phyloP scores from a whole-genome alignment of 495 filamentous ascomycete genomes.

The Neurospora tetrasperma region DNA sequence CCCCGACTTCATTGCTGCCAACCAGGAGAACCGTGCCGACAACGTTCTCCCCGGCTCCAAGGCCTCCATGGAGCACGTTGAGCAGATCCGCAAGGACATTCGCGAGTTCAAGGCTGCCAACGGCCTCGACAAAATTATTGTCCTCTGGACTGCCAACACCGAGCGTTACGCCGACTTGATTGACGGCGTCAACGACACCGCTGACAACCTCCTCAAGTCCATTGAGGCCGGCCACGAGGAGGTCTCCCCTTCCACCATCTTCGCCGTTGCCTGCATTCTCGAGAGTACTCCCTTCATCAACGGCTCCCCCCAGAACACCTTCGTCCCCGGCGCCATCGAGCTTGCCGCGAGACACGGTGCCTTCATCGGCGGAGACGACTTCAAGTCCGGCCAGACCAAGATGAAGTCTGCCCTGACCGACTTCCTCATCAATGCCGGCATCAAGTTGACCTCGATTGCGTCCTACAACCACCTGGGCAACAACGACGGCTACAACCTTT shows the following conservation, averaged over 20 bases:
- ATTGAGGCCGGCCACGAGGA: slow-evolving; percentile 82
- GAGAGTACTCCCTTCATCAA: slow-evolving; percentile 96
- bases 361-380: slow-evolving; percentile 97
- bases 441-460: slow-evolving; percentile 97
- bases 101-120: slow-evolving; percentile 87
- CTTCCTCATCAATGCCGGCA: slow-evolving; percentile 96
- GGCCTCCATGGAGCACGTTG: slow-evolving; percentile 76
- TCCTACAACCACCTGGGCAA: slow-evolving; percentile 99
- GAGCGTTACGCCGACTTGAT: slow-evolving; percentile 90
- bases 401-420: slow-evolving; percentile 99
- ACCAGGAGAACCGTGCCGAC: slow-evolving; percentile 95
- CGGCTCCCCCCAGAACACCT: slow-evolving; percentile 97
- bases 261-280: slow-evolving; percentile 87
- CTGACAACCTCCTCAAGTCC: slow-evolving; percentile 80
- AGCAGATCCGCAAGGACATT: slow-evolving; percentile 90
- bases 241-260: slow-evolving; percentile 87
- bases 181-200: slow-evolving; percentile 88
- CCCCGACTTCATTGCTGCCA: slow-evolving; percentile 97
- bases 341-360: slow-evolving; percentile 79
- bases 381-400: slow-evolving; percentile 99
- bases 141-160: slow-evolving; percentile 98
- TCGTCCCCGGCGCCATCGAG: slow-evolving; percentile 84
- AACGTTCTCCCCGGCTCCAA: slow-evolving; percentile 78
- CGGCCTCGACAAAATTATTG: slow-evolving; percentile 86
- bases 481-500: slow-evolving; percentile 98